Base-by-base conservation (phyloP, 2,329 filamentous ascomycete genomes). In the Verticillium nonalfalfae region DNA sequence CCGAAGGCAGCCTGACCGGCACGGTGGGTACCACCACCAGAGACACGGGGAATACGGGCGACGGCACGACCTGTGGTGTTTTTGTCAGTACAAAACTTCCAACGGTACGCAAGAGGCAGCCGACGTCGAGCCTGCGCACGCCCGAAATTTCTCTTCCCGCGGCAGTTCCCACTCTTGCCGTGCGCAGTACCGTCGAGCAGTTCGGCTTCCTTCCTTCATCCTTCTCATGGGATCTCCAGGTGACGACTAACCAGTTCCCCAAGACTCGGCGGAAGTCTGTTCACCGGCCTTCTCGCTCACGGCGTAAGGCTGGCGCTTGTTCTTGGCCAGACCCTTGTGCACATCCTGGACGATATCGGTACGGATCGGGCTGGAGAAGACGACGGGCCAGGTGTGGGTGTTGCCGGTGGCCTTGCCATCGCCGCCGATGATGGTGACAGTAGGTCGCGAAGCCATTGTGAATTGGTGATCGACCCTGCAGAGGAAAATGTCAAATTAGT, bases 271-370 rank as follows among this genome's bases (percentile, higher is more conserved):
- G 82, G 92, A 97, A 79, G 95, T 99, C 86, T 99, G 95, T 85
- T 99, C 95, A 85, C 95, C 95, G 78, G 95, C 95, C 91, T 99
- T 99, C 90, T 98, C 94, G 90, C 93, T 97, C 86, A 99, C 95
- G 76, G 95, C 88, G 82, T 99, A 99, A 73, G 95, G 93, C 76
- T 99, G 95, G 80, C 95, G 90, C 90, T 96, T 97, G 90, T 99
- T 99, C 92, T 99, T 99, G 79, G 94, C 94, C 86, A 99, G 96
- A 76, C 95, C 95, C 76, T 92, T 96, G 90, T 99, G 95, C 75
- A 98, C 90, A 81, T 93, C 90, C 88, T 98, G 94, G 78, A 99
- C 95, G 79, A 99, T 97, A 84, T 99, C 95, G 76, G 93, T 91
- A 80, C 95, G 94, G 86, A 99, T 98, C 73, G 95, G 95, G 73